Evolutionary conservation across 2,329 filamentous ascomycete genomes (phyloP), one percentile per base, ranked within the genome.

Genomic region (Fusarium continuum): DNA sequence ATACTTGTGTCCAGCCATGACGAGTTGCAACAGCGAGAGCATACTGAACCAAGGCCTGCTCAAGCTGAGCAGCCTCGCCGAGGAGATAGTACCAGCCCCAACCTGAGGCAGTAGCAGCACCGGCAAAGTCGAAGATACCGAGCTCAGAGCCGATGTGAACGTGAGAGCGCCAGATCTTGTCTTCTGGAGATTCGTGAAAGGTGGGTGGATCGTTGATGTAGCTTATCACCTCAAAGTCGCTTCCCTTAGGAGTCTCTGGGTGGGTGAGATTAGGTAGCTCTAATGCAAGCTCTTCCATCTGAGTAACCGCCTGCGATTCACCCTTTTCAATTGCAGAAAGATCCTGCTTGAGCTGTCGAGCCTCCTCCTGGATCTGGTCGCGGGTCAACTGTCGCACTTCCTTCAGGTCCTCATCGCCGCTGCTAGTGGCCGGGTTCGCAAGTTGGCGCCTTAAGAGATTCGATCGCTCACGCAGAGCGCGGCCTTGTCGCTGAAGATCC

Each of bases 1-100:
- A 87, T 8, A 96, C 91, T 55, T 89, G 85, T 32, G 82, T 86
- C 92, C 93, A 99, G 45, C 92, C 92, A 64, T 86, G 83, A 43
- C 83, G 84, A 52, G 88, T 86, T 8, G 91, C 91, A 2, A 91
- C 85, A 9, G 84, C 82, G 4, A 98, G 83, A 0, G 95, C 89
- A 75, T 96, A 97, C 74, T 94, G 90, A 11, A 98, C 80, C 4
- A 99, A 84, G 0, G 95, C 95, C 74, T 98, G 94, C 78, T 99
- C 95, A n/a, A 99, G 85, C 75, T 95, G 86, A 0, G 93, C 93
- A 8, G 88, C 95, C 72, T 96, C 93, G 73, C 94, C 92, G n/a
- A 92, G 82, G 10, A 99, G 86, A 77, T 93, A 98, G 79, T 99
- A 99, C 92, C 93, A 99, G 2, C 95, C 95, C 94, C 94, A 99